These are phyloP conservation scores for Septoria petroselini DNA, from an alignment of 2,329 filamentous ascomycete genomes.

Conservation along the genomic window DNA sequence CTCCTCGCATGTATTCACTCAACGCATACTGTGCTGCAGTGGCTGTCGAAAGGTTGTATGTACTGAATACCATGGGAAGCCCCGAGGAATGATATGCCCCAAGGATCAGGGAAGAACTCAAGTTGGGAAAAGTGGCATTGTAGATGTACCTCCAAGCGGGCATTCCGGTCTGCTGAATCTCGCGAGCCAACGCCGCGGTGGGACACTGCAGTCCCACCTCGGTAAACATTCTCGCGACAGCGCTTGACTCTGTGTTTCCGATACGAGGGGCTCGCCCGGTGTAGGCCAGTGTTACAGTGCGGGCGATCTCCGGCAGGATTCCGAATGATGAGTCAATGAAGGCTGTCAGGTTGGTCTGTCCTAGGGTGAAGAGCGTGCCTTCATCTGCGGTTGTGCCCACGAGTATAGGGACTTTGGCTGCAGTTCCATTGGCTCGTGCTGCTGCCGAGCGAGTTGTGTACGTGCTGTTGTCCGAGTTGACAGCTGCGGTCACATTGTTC, in stretches of 20 bases:
- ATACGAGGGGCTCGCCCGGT: background rate
- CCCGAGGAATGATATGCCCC: conserved; percentile 45
- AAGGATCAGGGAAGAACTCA: conserved; percentile 39
- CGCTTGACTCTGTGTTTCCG: background rate
- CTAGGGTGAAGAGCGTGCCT: conserved; percentile 22
- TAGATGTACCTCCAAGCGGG: conserved; percentile 26
- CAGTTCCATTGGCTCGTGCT: conserved; percentile 11
- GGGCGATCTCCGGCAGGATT: background rate
- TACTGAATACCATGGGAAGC: conserved; percentile 43
- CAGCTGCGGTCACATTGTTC: conserved; percentile 23
- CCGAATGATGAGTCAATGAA: background rate
- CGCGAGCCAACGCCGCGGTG: background rate
- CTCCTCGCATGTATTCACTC: conserved; percentile 34
- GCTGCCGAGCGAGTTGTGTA: conserved; percentile 43
- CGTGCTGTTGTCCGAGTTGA: conserved; percentile 12
- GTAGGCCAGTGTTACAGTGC: background rate
- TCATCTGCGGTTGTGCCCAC: conserved; percentile 33
- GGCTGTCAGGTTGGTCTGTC: background rate
- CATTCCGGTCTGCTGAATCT: background rate
- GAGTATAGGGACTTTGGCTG: conserved; percentile 23
- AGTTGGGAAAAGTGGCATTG: conserved; percentile 44
- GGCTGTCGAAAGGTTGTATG: conserved; percentile 32
- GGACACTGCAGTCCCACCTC: background rate
- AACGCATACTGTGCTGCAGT: conserved; percentile 30
- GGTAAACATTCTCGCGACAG: background rate